Evolutionary conservation across 2,329 filamentous ascomycete genomes (phyloP).

Genomic region (Alternaria dauci): DNA sequence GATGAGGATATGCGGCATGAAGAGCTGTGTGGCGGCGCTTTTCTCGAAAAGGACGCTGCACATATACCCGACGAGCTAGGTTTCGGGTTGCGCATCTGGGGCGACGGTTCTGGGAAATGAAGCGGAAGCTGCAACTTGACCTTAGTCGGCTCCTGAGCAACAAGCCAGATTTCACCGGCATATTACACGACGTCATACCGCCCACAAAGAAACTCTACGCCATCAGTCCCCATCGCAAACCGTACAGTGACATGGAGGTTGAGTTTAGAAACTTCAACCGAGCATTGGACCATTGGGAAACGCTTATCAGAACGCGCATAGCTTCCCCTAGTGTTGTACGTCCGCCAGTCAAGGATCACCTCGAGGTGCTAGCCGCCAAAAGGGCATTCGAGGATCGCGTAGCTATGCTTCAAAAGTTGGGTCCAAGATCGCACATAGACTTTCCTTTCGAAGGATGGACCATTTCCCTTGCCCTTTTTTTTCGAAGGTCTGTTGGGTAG

Average conservation of each 20-base stretch:
- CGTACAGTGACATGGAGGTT: slow-evolving; percentile 1
- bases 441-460: slow-evolving; percentile 3
- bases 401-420: neutral
- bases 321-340: neutral
- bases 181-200: slow-evolving; percentile 2
- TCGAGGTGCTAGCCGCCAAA: neutral
- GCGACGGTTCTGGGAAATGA: neutral
- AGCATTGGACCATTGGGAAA: slow-evolving; percentile 7
- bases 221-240: slow-evolving; percentile 1
- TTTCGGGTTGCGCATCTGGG: slow-evolving; percentile 2
- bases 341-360: neutral
- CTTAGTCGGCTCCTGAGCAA: slow-evolving; percentile 1
- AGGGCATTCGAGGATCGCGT: slow-evolving; percentile 4
- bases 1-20: neutral
- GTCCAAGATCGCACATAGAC: neutral
- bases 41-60: slow-evolving; percentile 4
- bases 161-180: slow-evolving; percentile 3
- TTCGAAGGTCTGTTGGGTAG: slow-evolving; percentile 8
- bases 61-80: neutral
- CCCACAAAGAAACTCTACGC: neutral
- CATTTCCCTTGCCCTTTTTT: slow-evolving; percentile 6
- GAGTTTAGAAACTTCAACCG: slow-evolving; percentile 1
- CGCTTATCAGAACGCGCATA: neutral
- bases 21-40: neutral
- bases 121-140: slow-evolving; percentile 3